These are phyloP conservation scores for Zygotorulaspora sp. DNA, from an alignment of 805 yeast genomes.

Conservation along the genomic window DNA sequence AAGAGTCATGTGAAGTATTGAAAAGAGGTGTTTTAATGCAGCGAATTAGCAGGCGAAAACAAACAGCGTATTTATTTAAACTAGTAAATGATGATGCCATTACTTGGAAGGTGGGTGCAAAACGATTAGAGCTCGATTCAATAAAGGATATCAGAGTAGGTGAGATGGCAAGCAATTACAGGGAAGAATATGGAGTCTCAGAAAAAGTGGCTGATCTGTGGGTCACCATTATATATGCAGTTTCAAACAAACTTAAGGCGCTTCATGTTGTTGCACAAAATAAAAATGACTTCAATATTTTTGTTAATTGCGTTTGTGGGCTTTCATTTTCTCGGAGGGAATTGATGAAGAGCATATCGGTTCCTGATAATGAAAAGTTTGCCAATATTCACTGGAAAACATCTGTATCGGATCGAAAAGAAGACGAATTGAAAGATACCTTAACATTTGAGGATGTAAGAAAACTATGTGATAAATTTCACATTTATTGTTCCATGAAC, in stretches of 20 bases:
- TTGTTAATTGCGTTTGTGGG: constrained; percentile 51
- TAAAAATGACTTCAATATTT: constrained; percentile 47
- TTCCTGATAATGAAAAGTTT: constrained; percentile 54
- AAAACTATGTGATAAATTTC: constrained; percentile 59
- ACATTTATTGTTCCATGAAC: constrained; percentile 61
- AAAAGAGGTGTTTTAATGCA: constrained; percentile 24
- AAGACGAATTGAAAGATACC: constrained; percentile 35
- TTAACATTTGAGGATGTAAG: constrained; percentile 64
- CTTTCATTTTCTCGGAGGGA: constrained; percentile 56
- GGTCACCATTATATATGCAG: constrained; percentile 75
- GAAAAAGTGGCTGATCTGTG: constrained; percentile 61
- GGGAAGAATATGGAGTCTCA: constrained; percentile 78
- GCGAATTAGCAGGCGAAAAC: constrained; percentile 32
- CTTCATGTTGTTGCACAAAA: constrained; percentile 69
- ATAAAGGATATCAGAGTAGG: constrained; percentile 43
- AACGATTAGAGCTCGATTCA: constrained; percentile 30
- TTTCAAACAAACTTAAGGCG: constrained; percentile 63
- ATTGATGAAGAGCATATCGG: constrained; percentile 57
- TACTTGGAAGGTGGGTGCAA: constrained; percentile 29
- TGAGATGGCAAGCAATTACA: constrained; percentile 71
- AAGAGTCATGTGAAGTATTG: constrained; percentile 14
- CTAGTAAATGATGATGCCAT: constrained; percentile 21
- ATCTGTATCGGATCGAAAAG: constrained; percentile 37
- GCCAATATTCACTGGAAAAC: constrained; percentile 62
- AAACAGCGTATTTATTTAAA: constrained; percentile 21